Base-by-base conservation (phyloP, 1,139 yeast genomes). In the Debaryomyces fabryi region DNA sequence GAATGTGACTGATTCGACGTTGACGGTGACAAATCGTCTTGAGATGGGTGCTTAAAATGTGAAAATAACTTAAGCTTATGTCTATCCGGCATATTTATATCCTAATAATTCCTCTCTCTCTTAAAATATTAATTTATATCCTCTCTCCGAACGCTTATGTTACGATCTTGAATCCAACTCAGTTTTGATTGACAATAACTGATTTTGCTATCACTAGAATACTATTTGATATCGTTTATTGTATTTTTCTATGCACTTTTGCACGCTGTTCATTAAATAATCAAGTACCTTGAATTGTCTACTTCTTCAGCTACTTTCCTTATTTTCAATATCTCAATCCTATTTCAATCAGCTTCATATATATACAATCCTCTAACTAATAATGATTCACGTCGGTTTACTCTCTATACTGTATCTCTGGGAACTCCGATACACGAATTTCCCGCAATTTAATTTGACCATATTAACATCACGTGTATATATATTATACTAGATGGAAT, bases 21-120 rank as follows among this genome's bases (percentile, higher is more conserved):
- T 3, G 72, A 65, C 3, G 72, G 73, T 7, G 69, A 62, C 47
- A 69, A 58, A 36, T 62, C 62, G 13, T 70, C 73, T 18, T 64
- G 53, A 3, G 62, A 56, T 10, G 65, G 56, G 12, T 49, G 52
- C 50, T 68, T 69, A 55, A 72, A 70, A 52, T 66, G 68, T 42
- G 63, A 57, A 51, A 72, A 71, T 45, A 76, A 61, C 63, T 75
- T 74, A 58, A 73, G 65, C 55, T 73, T 74, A 59, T 73, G 79
- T 64, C 71, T 72, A 54, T 76, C 81, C 38, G 79, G 79, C 81
- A 76, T 74, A 23, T 35, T 35, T 35, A 21, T 20, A 5, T 13
- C 10, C 18, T 18, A 12, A 6, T 18, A 18, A 27, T 21, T 35
- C 16, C 25, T 24, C 20, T 35, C 16, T 35, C 37, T 35, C 20